Evolutionary conservation across 192 early-diverging fungal species (phyloP).

Genomic region (Funneliformis mosseae): DNA sequence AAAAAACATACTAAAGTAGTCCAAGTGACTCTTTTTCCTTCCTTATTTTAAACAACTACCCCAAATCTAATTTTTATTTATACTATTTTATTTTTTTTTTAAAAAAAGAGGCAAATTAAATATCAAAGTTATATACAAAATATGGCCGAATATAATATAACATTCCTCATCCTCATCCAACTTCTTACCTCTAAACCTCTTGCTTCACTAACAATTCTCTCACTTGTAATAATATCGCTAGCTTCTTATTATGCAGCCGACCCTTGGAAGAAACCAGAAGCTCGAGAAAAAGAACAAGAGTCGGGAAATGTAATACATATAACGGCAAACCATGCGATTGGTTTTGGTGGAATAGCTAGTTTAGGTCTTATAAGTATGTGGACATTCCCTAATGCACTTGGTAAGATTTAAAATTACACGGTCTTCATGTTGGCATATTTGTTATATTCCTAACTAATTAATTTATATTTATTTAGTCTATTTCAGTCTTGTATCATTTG

Average conservation of each 20-base stretch:
- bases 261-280: constrained; percentile 33
- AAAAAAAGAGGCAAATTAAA: background rate
- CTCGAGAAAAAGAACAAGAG: constrained; percentile 37
- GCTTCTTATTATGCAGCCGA: background rate
- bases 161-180: background rate
- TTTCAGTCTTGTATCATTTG: constrained; percentile 40
- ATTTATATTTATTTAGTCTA: constrained; percentile 34
- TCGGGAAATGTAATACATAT: constrained; percentile 37
- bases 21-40: background rate
- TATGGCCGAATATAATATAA: background rate
- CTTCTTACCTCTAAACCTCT: background rate
- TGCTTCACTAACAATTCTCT: background rate
- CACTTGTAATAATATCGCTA: background rate
- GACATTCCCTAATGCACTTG: constrained; percentile 42
- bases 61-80: background rate
- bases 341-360: constrained; percentile 43
- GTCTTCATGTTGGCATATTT: background rate
- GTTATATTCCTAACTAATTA: background rate
- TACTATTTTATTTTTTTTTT: background rate
- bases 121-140: background rate
- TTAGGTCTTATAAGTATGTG: constrained; percentile 45
- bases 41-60: background rate
- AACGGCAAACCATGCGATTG: constrained; percentile 41
- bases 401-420: constrained; percentile 21
- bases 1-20: background rate